phyloP scores from a whole-genome alignment of 305 asterid species.

The Rubia tinctorum region DNA sequence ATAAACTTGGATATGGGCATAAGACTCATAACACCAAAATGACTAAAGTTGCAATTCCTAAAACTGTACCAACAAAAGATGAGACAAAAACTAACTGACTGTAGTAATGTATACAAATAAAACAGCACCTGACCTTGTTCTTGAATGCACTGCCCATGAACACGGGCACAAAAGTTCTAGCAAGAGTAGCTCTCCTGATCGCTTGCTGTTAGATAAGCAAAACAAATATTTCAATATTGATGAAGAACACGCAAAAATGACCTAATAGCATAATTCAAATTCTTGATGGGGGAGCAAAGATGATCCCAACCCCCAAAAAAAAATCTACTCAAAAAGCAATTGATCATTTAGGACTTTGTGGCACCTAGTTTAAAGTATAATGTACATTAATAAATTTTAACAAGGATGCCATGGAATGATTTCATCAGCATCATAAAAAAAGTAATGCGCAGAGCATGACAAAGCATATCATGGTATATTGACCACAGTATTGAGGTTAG shows the following conservation, averaged over 20 bases:
- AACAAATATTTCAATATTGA: slow-evolving; percentile 16
- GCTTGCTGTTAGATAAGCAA: slow-evolving; percentile 61
- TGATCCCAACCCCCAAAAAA: too few relatives aligned
- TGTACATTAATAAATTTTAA: background rate
- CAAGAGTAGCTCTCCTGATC: slow-evolving; percentile 85
- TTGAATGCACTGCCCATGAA: slow-evolving; percentile 99
- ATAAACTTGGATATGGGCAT: background rate
- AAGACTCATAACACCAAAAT: background rate
- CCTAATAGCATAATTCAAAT: background rate
- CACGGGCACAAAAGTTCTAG: slow-evolving; percentile 88
- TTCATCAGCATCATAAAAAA: background rate
- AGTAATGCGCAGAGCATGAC: background rate
- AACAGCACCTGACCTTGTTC: slow-evolving; percentile 60
- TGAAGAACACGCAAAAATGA: background rate
- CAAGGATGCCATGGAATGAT: background rate
- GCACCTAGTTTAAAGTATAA: background rate
- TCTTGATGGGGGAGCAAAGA: background rate
- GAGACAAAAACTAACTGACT: background rate
- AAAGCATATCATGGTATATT: background rate
- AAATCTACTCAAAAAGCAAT: background rate
- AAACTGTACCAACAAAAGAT: background rate
- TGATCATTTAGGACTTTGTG: background rate
- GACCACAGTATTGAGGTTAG: background rate
- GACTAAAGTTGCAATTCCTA: background rate
- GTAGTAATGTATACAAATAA: background rate